Evolutionary conservation across 352 stramenopile species (phyloP).

Genomic region (Phytophthora ohioensis): DNA sequence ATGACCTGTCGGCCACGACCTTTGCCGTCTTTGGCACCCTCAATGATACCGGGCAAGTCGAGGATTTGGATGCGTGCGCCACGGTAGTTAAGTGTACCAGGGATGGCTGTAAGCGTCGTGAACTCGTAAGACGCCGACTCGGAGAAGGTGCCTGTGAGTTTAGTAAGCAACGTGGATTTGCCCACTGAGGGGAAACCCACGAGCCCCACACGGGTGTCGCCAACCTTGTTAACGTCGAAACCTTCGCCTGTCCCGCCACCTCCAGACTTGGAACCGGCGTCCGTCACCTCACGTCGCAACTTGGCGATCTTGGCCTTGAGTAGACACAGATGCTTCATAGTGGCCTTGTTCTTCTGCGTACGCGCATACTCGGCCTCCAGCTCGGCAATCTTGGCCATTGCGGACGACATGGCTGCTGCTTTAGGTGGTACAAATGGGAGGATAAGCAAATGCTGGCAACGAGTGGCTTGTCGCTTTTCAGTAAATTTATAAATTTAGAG

Average conservation of each 20-base stretch:
- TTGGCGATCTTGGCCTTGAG: conserved; percentile 99
- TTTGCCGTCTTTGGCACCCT: conserved; percentile 98
- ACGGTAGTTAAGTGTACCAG: conserved; percentile 97
- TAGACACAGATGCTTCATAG: conserved; percentile 98
- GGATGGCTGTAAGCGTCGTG: conserved; percentile 99
- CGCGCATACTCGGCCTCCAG: conserved; percentile 94
- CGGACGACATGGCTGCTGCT: conserved; percentile 56
- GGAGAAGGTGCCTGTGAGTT: conserved; percentile 96
- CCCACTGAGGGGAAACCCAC: conserved; percentile 99
- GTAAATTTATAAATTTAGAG: neutral
- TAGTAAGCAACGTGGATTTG: conserved; percentile 98
- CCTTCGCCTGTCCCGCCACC: conserved; percentile 83
- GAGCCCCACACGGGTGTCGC: conserved; percentile 97
- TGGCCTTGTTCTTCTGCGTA: conserved; percentile 99
- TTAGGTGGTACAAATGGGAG: conserved; percentile 5
- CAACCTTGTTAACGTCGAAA: conserved; percentile 94
- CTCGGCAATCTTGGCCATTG: conserved; percentile 83
- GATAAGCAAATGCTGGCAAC: conserved; percentile 5
- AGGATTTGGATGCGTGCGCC: conserved; percentile 90
- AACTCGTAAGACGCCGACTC: conserved; percentile 99
- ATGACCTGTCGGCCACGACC: conserved; percentile 98
- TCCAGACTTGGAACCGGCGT: conserved; percentile 72
- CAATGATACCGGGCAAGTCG: conserved; percentile 97
- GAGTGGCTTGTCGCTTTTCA: conserved; percentile 2
- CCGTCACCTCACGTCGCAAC: conserved; percentile 93